phyloP scores from a whole-genome alignment of 2,329 filamentous ascomycete species.

The Trichoderma endophyticum region DNA sequence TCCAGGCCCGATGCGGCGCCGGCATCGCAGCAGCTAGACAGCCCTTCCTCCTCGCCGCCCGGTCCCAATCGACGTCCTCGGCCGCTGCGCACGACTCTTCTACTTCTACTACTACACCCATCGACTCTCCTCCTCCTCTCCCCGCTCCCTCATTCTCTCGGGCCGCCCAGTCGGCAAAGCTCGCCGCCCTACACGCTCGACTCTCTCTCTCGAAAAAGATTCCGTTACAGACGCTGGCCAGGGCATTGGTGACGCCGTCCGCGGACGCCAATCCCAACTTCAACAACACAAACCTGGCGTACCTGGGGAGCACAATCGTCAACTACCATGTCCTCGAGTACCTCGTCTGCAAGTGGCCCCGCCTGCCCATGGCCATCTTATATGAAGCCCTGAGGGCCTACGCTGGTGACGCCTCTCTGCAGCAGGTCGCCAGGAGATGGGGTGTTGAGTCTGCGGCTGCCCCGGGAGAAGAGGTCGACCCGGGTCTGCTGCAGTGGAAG shows the following conservation, averaged over 20 bases:
- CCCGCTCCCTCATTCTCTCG: conserved; percentile 69
- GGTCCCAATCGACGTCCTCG: conserved; percentile 36
- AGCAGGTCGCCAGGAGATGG: conserved; percentile 77
- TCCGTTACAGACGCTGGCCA: conserved; percentile 80
- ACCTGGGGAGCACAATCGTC: conserved; percentile 77
- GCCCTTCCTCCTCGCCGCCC: conserved; percentile 26
- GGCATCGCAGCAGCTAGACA: conserved; percentile 26
- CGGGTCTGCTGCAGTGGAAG: conserved; percentile 81
- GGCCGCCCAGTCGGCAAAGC: conserved; percentile 75
- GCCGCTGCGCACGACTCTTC: conserved; percentile 25
- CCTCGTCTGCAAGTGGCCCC: conserved; percentile 84
- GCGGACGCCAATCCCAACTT: conserved; percentile 76
- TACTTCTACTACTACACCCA: conserved; percentile 17
- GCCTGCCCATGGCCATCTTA: conserved; percentile 82
- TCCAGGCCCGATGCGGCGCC: conserved; percentile 34
- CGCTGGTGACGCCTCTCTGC: conserved; percentile 70
- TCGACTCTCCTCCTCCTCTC: conserved; percentile 38
- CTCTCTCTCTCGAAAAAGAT: conserved; percentile 77
- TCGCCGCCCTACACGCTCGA: conserved; percentile 87
- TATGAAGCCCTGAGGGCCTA: conserved; percentile 85
- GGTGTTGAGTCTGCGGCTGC: conserved; percentile 84
- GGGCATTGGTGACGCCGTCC: conserved; percentile 79
- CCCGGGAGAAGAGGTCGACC: conserved; percentile 87
- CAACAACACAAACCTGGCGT: conserved; percentile 84
- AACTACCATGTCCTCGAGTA: conserved; percentile 87